A percentile compares a stretch with the other conserved stretches of the same genome.
Conservation (phyloP, 2,329 filamentous ascomycete species). For the Fusarium sp. region DNA sequence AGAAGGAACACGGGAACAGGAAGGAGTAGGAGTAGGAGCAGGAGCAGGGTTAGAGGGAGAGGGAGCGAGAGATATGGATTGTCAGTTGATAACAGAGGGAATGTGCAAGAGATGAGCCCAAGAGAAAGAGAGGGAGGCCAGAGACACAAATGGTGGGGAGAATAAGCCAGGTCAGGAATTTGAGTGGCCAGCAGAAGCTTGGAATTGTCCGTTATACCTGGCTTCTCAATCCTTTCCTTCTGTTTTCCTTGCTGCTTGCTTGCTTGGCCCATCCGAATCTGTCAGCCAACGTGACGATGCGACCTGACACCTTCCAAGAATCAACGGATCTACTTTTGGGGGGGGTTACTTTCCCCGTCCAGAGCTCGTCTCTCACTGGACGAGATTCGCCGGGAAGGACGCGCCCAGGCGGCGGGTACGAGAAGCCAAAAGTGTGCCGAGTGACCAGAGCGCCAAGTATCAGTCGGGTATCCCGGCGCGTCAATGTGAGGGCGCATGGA, state of each 20-base stretch:
- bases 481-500: background rate
- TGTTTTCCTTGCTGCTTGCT: background rate
- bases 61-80: slow-evolving; percentile 15
- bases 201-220: background rate
- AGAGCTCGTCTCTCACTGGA: slow-evolving; percentile 24
- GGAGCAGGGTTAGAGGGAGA: background rate
- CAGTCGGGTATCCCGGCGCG: background rate
- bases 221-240: background rate
- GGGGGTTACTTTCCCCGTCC: slow-evolving; percentile 8
- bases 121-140: background rate
- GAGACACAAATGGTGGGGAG: background rate
- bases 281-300: background rate
- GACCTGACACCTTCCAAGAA: slow-evolving; percentile 16
- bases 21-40: background rate
- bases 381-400: background rate
- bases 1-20: background rate
- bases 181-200: background rate
- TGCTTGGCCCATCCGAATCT: slow-evolving; percentile 13
- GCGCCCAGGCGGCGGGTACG: slow-evolving; percentile 23
- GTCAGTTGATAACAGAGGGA: slow-evolving; percentile 11
- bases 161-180: background rate
- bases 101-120: slow-evolving; percentile 28
- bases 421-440: slow-evolving; percentile 8
- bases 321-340: background rate
- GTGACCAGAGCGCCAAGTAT: slow-evolving; percentile 17